phyloP scores from a whole-genome alignment of 1,284 basidiomycete genomes.

The Lentinula novae-zelandiae region DNA sequence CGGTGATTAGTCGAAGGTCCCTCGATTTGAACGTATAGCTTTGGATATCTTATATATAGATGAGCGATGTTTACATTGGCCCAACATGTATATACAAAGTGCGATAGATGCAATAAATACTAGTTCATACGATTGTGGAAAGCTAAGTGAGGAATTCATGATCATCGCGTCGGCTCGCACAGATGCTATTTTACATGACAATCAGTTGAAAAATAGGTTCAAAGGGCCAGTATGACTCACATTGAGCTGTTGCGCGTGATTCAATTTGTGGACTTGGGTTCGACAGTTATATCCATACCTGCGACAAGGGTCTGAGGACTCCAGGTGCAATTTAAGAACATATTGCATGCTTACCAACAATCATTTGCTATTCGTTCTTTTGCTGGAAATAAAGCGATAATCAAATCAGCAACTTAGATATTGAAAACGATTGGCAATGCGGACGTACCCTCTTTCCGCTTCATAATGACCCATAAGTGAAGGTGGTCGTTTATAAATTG shows the following conservation, averaged over 20 bases:
- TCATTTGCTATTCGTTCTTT: constrained; percentile 10
- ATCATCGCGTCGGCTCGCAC: constrained; percentile 4
- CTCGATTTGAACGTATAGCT: no score
- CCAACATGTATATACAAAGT: no score
- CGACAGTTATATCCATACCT: constrained; percentile 31
- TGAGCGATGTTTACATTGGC: no score
- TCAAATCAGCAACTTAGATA: neutral
- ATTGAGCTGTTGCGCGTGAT: constrained; percentile 26
- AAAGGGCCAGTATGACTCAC: constrained; percentile 12
- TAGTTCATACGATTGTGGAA: no score
- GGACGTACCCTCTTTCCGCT: constrained; percentile 11
- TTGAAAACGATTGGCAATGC: neutral
- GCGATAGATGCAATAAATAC: neutral
- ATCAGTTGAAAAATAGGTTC: neutral
- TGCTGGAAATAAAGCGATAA: neutral
- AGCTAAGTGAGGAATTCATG: neutral
- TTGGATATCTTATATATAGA: no score
- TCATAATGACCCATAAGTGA: constrained; percentile 11
- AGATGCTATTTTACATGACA: neutral
- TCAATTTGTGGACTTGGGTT: constrained; percentile 23
- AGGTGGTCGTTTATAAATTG: constrained; percentile 5
- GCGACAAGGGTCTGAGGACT: neutral
- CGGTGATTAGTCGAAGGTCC: no score
- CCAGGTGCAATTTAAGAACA: neutral
- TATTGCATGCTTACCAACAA: constrained; percentile 12